Conservation (phyloP, 1,139 yeast species). For the Pneumocystis wakefieldiae region DNA sequence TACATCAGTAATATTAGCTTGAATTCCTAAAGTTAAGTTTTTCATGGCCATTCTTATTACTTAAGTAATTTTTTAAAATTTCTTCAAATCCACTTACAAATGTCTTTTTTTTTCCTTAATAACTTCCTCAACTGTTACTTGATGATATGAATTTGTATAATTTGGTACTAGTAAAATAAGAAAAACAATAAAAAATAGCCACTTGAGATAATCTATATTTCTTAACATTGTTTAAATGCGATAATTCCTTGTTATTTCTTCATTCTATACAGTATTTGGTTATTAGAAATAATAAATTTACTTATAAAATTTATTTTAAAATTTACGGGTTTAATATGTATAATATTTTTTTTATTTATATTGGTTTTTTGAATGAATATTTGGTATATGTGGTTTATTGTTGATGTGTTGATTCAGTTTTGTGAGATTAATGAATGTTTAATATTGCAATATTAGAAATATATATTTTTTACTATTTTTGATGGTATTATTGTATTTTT, state of each 20-base stretch:
- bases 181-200: not conserved
- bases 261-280: not conserved
- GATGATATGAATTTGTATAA: conserved; percentile 1
- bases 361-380: not conserved
- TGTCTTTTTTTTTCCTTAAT: not conserved
- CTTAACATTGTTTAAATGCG: not conserved
- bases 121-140: not conserved
- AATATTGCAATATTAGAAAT: not conserved
- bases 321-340: not conserved
- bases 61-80: not conserved
- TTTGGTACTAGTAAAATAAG: not conserved
- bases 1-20: not conserved
- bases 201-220: not conserved
- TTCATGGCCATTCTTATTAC: not conserved
- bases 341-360: not conserved
- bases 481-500: not conserved
- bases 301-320: not conserved
- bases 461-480: not conserved
- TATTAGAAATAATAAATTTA: not conserved
- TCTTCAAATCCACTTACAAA: not conserved
- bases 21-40: not conserved
- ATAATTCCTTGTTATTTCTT: not conserved
- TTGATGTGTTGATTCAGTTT: not conserved
- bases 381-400: not conserved
- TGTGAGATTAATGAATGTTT: not conserved